Base-by-base conservation (phyloP, 2,329 filamentous ascomycete genomes). In the Paradendryphiella salina region DNA sequence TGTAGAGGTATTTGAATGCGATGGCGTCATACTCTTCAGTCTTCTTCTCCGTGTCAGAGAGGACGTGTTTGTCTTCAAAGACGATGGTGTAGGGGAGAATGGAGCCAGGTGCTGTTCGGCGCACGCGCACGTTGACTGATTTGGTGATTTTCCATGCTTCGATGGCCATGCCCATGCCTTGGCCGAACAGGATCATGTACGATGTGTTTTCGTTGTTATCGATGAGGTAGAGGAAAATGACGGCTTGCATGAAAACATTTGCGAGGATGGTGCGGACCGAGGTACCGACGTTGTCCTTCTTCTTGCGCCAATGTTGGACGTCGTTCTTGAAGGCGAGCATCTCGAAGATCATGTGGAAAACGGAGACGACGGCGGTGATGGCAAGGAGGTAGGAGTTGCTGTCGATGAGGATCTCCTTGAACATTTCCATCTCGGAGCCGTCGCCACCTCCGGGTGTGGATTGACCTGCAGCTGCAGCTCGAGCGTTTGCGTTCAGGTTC, bases 21-120 rank as follows among this genome's bases (percentile, higher is more conserved):
- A 96, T 96, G 72, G 92, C 85, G 70, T 99, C 94, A 67, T 99
- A 99, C 76, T 99, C 93, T 76, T 99, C 90, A 37, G 94, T 99
- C 82, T 96, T 95, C 74, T 96, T 86, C 75, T 99, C 94, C 0
- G 91, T 96, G 70, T 96, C 92, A 49, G 86, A 92, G 48, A 99
- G 86, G 74, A 92, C 87, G 78, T 97, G 90, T 79, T 97, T 99
- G 78, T 99, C 94, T 75, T 97, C 93, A 60, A 99, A 95, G 3
- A 82, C 82, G 56, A 99, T 78, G 23, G 83, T 82, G 73, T 90
- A 96, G 0, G 93, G 93, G 28, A 96, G 74, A 47, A 85, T 77
- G 0, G 88, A 89, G 44, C 84, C 86, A 0, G 87, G 80, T 0
- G 81, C 77, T 0, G 87, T 82, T 3, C 85, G 80, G 10, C 90